phyloP scores from a whole-genome alignment of 306 rosid species.

The Vicia faba region DNA sequence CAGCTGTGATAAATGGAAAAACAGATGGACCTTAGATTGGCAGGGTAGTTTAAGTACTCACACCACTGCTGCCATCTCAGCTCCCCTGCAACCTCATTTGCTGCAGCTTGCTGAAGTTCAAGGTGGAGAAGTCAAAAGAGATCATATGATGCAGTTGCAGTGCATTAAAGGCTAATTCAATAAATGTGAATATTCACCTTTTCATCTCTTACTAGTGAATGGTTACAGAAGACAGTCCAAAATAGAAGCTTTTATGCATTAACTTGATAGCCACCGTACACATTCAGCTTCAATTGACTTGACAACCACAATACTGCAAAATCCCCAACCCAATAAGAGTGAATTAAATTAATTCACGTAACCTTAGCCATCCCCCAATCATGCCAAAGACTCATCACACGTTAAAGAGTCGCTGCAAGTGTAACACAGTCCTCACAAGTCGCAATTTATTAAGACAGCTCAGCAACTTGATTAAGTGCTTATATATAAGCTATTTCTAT shows the following conservation, averaged over 20 bases:
- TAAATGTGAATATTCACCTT: not conserved
- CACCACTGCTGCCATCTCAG: too few species aligned
- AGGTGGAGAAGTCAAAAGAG: not conserved
- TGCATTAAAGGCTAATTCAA: constrained; percentile 19
- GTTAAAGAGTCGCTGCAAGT: constrained; percentile 12
- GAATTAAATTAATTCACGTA: not conserved
- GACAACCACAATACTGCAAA: too few species aligned
- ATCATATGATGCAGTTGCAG: not conserved
- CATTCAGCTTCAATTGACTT: too few species aligned
- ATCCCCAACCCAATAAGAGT: not conserved
- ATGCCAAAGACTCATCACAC: too few species aligned
- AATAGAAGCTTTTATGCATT: constrained; percentile 6
- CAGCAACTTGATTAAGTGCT: not conserved
- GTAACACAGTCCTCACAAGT: constrained; percentile 11
- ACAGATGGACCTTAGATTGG: too few species aligned
- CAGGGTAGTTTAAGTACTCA: too few species aligned
- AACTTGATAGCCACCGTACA: constrained; percentile 14
- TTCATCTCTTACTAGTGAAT: not conserved
- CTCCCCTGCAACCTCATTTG: not conserved
- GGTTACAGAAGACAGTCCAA: not conserved
- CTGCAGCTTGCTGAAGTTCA: constrained; percentile 8
- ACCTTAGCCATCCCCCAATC: too few species aligned
- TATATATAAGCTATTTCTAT: too few species aligned
- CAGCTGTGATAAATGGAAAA: too few species aligned
- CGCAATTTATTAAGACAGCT: constrained; percentile 1